Conservation (phyloP, 176 grass and related monocot species). For the Typha latifolia region DNA sequence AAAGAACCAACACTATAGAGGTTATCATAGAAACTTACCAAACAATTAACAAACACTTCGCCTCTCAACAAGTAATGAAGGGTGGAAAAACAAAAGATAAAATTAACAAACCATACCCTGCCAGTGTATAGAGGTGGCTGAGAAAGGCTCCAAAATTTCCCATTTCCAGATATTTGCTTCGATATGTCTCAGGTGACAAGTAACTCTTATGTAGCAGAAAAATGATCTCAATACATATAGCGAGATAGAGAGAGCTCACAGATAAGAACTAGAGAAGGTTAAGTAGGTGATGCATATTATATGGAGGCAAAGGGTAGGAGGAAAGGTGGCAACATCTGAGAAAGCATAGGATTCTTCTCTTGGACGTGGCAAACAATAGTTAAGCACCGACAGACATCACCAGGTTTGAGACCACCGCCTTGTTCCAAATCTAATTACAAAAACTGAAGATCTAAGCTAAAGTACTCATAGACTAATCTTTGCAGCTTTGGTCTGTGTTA, state of each 20-base stretch:
- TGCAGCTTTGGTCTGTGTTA: no score
- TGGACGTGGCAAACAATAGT: conserved; percentile 37
- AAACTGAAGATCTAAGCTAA: no score
- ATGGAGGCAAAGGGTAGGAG: neutral
- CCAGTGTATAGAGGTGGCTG: conserved; percentile 46
- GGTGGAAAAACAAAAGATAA: neutral
- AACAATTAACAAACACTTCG: neutral
- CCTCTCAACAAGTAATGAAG: neutral
- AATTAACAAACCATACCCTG: conserved; percentile 31
- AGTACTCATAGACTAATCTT: no score
- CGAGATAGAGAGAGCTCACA: neutral
- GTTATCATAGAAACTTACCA: neutral
- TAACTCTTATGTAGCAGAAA: neutral
- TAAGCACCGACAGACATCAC: conserved; percentile 17
- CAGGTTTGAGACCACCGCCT: no score
- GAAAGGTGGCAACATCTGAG: conserved; percentile 18
- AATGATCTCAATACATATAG: no score
- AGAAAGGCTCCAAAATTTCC: conserved; percentile 45
- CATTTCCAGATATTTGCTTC: conserved; percentile 19
- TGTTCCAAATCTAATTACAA: no score
- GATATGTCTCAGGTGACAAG: neutral
- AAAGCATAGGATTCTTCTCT: conserved; percentile 66
- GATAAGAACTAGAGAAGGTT: neutral
- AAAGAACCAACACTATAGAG: neutral
- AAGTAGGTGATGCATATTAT: neutral